Base-by-base conservation (phyloP, 2,329 filamentous ascomycete genomes). In the Trichoderma atrobrunneum region DNA sequence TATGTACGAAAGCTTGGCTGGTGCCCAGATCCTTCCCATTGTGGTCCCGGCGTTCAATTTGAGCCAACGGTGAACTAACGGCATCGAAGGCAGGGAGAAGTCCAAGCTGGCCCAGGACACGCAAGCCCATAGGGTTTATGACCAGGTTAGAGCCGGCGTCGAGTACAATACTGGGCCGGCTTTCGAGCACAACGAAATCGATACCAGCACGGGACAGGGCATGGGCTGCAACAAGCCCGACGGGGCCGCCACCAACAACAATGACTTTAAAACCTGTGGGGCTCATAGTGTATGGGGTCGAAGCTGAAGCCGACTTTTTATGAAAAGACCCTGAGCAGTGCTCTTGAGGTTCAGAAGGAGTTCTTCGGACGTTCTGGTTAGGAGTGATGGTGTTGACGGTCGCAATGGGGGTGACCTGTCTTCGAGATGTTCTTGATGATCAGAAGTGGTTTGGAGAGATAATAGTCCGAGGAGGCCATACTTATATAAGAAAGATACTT, bases 181-280 rank as follows among this genome's bases (percentile, higher is more conserved):
- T 48, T 73, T 81, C 80, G 1, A 81, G 73, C 18, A 81, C 67
- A 14, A 80, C 72, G 72, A 77, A 78, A 66, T 79, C 78, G 48
- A 80, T 77, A 5, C 78, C 79, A 1, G 80, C 80, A 1, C 74
- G 73, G 36, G 70, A n/a, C 3, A 82, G 76, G 36, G 76, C 75
- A 59, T 81, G 78, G 1, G 79, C 79, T 6, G 79, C 75, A 7
- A 74, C 75, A 3, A 81, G 64, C 1, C 80, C 80, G 7, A 74
- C 73, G 10, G 78, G 77, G 18, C 80, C 79, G 21, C 76, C 77
- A 56, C 80, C 80, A 30, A 81, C 68, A 43, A 81, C 76, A 63
- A 81, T 78, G 18, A 74, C 76, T 48, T 48, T 48, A 16, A 48
- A 48, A 11, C 8, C 18, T 16, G n/a, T 48, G 43, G 43, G 43